phyloP scores from a whole-genome alignment of 306 rosid species.

The Echinosophora koreensis region DNA sequence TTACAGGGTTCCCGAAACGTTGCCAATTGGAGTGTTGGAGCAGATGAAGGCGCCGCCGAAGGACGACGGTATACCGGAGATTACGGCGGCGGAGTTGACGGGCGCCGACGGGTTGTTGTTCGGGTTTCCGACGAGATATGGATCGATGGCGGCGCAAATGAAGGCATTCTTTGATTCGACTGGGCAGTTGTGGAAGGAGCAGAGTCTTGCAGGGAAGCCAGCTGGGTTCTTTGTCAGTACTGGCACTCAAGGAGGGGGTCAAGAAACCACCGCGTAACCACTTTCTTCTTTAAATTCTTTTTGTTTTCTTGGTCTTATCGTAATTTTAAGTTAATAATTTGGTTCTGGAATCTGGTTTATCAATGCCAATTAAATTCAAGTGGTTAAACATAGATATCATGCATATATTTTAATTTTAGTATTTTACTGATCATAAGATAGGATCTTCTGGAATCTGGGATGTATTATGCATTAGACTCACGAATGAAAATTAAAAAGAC shows the following conservation, averaged over 20 bases:
- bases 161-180: conserved; percentile 94
- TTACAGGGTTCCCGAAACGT: conserved; percentile 86
- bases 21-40: conserved; percentile 68
- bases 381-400: not conserved
- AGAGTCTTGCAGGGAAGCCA: conserved; percentile 93
- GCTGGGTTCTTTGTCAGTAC: conserved; percentile 94
- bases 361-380: conserved; percentile 16
- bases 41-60: conserved; percentile 79
- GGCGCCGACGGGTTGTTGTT: conserved; percentile 84
- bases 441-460: no score
- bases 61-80: conserved; percentile 70
- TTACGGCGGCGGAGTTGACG: conserved; percentile 66
- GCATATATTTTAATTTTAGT: no score
- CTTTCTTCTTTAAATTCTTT: not conserved
- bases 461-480: no score
- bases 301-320: no score
- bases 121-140: conserved; percentile 94
- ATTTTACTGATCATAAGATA: no score
- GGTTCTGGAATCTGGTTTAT: not conserved
- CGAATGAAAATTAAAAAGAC: not conserved
- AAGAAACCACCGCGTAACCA: conserved; percentile 95
- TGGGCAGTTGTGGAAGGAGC: conserved; percentile 83
- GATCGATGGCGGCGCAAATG: conserved; percentile 97
- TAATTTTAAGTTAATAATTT: not conserved
- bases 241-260: conserved; percentile 99